Evolutionary conservation across 352 stramenopile genomes (phyloP).

Genomic region (Globisporangium barbulae): DNA sequence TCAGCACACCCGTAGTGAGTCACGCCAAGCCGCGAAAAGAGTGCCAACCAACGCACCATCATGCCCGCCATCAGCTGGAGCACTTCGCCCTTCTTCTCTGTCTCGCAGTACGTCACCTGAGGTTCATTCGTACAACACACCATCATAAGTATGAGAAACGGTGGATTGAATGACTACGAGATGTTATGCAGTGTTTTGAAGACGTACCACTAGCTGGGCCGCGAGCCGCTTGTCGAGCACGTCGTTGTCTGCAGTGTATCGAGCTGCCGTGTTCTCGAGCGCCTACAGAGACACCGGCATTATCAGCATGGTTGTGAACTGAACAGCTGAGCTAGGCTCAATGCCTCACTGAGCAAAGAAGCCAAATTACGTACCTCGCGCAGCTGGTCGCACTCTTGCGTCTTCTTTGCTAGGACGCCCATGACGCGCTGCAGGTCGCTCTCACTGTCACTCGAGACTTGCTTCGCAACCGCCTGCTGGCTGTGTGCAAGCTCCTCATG

Average conservation of each 20-base stretch:
- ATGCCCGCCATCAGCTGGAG: constrained; percentile 70
- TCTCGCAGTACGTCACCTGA: constrained; percentile 69
- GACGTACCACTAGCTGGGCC: constrained; percentile 58
- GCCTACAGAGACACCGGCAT: constrained; percentile 34
- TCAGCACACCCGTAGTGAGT: too few species aligned
- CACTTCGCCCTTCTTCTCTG: constrained; percentile 66
- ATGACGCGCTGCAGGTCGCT: constrained; percentile 56
- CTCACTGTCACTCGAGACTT: constrained; percentile 13
- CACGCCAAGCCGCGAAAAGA: neutral
- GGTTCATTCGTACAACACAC: neutral
- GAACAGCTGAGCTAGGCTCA: neutral
- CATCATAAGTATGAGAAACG: neutral
- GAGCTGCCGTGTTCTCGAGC: constrained; percentile 51
- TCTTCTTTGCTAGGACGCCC: constrained; percentile 53
- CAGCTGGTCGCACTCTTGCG: constrained; percentile 64
- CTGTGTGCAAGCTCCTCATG: constrained; percentile 21
- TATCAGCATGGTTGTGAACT: too few species aligned
- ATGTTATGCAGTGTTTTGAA: neutral
- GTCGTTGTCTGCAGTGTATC: constrained; percentile 54
- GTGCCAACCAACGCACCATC: constrained; percentile 35
- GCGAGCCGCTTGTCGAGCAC: constrained; percentile 70
- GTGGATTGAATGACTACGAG: too few species aligned
- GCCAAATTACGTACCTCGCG: constrained; percentile 35
- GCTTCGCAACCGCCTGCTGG: constrained; percentile 2
- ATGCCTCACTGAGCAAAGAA: neutral